Evolutionary conservation across 371 early-diverging fungal genomes (phyloP).

Genomic region (Mortierella sp.): DNA sequence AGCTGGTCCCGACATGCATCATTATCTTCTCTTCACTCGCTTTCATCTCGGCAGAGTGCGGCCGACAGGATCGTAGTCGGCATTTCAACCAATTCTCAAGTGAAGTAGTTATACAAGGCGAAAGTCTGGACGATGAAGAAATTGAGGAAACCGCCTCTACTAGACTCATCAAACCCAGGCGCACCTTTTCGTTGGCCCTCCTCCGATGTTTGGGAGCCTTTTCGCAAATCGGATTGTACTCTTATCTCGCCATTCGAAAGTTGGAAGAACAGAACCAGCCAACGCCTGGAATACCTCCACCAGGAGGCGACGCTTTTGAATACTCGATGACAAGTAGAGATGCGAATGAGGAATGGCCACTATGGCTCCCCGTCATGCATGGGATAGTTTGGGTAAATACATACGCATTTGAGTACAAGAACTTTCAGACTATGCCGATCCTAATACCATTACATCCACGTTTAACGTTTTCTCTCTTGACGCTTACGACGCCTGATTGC

Average conservation of each 20-base stretch:
- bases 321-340: constrained; percentile 7
- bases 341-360: constrained; percentile 44
- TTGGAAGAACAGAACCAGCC: constrained; percentile 16
- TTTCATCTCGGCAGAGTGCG: constrained; percentile 53
- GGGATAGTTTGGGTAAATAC: constrained; percentile 51
- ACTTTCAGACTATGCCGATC: too few species aligned
- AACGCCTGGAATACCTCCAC: constrained; percentile 20
- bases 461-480: not conserved
- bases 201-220: constrained; percentile 48
- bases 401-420: not conserved
- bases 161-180: constrained; percentile 48
- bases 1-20: constrained; percentile 52
- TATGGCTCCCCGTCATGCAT: constrained; percentile 56
- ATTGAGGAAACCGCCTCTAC: constrained; percentile 11
- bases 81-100: constrained; percentile 53
- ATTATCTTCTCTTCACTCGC: constrained; percentile 54
- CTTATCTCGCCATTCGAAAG: constrained; percentile 39
- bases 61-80: constrained; percentile 51
- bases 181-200: constrained; percentile 43
- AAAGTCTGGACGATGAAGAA: constrained; percentile 34
- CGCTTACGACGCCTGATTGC: not conserved
- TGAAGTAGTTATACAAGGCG: constrained; percentile 52
- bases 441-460: too few species aligned
- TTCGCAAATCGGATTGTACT: constrained; percentile 38
- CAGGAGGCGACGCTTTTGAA: not conserved